A percentile compares a stretch with the other conserved stretches of the same genome.
phyloP scores from a whole-genome alignment of 2,329 filamentous ascomycete genomes.

The Penicillium sp. region DNA sequence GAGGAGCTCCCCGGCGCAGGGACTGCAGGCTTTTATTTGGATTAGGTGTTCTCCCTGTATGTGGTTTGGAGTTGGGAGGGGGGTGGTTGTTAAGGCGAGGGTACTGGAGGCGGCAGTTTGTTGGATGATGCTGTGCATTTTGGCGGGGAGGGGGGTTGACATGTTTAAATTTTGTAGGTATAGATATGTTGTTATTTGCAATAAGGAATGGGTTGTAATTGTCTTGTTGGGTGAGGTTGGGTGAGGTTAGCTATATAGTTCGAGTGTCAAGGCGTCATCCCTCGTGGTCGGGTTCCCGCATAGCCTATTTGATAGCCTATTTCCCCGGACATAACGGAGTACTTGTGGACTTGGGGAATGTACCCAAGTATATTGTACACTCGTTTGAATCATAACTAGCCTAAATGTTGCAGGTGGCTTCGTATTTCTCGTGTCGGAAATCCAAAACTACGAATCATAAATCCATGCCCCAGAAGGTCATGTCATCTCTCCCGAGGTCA shows the following conservation, averaged over 20 bases:
- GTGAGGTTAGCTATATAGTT: neutral
- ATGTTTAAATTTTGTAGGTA: neutral
- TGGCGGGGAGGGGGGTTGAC: neutral
- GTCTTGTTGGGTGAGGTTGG: neutral
- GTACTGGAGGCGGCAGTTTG: neutral
- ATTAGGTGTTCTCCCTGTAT: conserved; percentile 40
- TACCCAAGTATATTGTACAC: neutral
- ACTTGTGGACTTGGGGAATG: neutral
- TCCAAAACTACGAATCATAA: neutral
- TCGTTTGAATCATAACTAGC: neutral
- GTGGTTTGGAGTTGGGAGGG: conserved; percentile 13
- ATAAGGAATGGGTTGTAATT: neutral
- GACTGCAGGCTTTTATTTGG: conserved; percentile 40
- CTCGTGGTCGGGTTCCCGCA: neutral
- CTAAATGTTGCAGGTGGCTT: neutral
- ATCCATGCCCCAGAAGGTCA: neutral
- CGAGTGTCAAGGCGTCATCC: neutral
- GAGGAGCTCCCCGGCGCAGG: conserved; percentile 46
- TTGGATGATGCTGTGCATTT: conserved; percentile 1
- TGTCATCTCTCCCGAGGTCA: neutral
- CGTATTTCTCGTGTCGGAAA: neutral
- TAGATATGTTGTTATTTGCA: neutral
- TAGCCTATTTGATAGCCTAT: conserved; percentile 8
- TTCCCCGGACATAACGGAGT: neutral
- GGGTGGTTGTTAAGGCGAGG: neutral